Conservation (phyloP, 768 basidiomycete genomes). For the Hericium alpestre region DNA sequence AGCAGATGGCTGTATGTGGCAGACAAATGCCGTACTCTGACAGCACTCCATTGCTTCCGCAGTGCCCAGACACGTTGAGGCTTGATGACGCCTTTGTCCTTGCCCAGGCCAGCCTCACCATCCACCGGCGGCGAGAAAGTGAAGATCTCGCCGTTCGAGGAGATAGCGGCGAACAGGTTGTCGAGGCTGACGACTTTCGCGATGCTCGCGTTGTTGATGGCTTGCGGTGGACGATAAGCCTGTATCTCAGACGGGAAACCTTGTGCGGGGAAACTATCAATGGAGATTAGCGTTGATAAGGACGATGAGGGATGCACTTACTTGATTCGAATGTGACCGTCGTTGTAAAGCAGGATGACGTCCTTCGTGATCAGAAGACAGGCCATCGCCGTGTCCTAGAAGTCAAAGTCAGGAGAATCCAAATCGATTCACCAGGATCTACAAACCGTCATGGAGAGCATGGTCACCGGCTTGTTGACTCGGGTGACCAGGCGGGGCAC, state of each 20-base stretch:
- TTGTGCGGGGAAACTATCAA: slow-evolving; percentile 61
- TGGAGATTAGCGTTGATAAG: not conserved
- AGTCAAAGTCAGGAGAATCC: not conserved
- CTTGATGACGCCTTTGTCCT: slow-evolving; percentile 38
- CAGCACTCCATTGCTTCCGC: slow-evolving; percentile 76
- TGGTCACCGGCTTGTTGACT: slow-evolving; percentile 57
- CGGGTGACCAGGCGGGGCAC: slow-evolving; percentile 74
- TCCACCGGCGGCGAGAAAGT: slow-evolving; percentile 45
- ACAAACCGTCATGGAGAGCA: slow-evolving; percentile 66
- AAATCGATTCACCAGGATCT: not conserved
- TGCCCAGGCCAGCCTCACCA: slow-evolving; percentile 4
- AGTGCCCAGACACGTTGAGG: slow-evolving; percentile 90
- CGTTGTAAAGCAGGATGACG: slow-evolving; percentile 76
- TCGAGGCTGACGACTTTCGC: slow-evolving; percentile 74
- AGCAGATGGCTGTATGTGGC: not conserved
- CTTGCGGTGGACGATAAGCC: slow-evolving; percentile 76
- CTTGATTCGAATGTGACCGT: slow-evolving; percentile 66
- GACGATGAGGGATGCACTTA: slow-evolving; percentile 21
- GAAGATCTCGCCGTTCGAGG: slow-evolving; percentile 84
- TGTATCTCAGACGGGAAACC: slow-evolving; percentile 28
- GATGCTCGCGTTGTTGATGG: slow-evolving; percentile 58
- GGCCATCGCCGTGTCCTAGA: slow-evolving; percentile 71
- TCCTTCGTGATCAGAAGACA: slow-evolving; percentile 74
- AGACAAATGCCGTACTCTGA: slow-evolving; percentile 36
- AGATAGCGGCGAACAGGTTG: slow-evolving; percentile 71